A percentile compares a stretch with the other conserved stretches of the same genome.
phyloP scores from a whole-genome alignment of 2,329 filamentous ascomycete genomes.

The Aspergillus fijiensis region DNA sequence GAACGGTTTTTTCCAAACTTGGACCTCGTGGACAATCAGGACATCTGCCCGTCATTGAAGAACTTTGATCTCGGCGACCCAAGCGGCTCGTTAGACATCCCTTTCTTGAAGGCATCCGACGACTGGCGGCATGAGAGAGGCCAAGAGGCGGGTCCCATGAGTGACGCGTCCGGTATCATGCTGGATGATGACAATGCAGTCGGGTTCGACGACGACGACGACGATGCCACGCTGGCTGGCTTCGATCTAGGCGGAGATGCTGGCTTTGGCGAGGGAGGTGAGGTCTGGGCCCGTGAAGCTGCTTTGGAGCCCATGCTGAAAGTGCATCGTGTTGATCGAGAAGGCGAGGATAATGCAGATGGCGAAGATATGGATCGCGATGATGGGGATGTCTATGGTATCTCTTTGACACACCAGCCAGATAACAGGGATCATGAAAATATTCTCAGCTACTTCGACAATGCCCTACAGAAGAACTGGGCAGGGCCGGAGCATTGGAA shows the following conservation, averaged over 20 bases:
- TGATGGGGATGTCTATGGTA: constrained; percentile 69
- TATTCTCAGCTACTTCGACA: constrained; percentile 97
- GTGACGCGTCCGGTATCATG: constrained; percentile 75
- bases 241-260: constrained; percentile 70
- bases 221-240: constrained; percentile 68
- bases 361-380: constrained; percentile 54
- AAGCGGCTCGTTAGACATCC: constrained; percentile 81
- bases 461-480: constrained; percentile 96
- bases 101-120: constrained; percentile 84
- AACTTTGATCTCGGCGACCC: constrained; percentile 88
- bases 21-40: constrained; percentile 72
- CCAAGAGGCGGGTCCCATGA: constrained; percentile 53
- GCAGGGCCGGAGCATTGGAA: constrained; percentile 98
- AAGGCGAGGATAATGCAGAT: constrained; percentile 55
- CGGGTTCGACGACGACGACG: constrained; percentile 80
- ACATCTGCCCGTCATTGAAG: constrained; percentile 93
- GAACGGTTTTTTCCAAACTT: constrained; percentile 85
- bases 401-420: constrained; percentile 73
- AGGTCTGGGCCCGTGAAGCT: constrained; percentile 90
- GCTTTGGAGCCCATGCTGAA: constrained; percentile 83
- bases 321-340: constrained; percentile 59
- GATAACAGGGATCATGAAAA: constrained; percentile 77
- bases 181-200: constrained; percentile 82
- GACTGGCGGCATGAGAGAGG: constrained; percentile 74
- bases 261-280: constrained; percentile 92